These are phyloP conservation scores for Trichoderma pleuroti DNA, from an alignment of 2,329 filamentous ascomycete genomes.

Conservation along the genomic window DNA sequence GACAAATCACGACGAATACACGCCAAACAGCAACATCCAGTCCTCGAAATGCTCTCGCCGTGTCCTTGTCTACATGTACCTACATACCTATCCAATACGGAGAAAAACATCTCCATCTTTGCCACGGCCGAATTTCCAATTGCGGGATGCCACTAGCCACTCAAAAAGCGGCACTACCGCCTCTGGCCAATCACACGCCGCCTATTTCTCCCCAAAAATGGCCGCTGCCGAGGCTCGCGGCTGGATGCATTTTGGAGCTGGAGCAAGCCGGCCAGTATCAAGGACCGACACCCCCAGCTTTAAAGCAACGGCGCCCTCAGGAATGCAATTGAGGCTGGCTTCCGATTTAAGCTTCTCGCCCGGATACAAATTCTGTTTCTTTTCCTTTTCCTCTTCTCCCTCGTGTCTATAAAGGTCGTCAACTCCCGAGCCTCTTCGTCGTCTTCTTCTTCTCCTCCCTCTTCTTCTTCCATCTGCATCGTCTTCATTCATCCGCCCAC, in stretches of 20 bases:
- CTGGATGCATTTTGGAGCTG: neutral
- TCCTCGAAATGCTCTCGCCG: neutral
- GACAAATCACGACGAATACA: neutral
- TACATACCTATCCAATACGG: too few species aligned
- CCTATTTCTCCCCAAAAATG: neutral
- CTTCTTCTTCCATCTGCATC: too few species aligned
- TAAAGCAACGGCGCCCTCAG: neutral
- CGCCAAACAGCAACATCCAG: neutral
- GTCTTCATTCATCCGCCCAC: too few species aligned
- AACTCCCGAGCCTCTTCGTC: neutral
- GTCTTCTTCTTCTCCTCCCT: too few species aligned
- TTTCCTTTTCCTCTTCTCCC: neutral
- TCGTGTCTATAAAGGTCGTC: neutral
- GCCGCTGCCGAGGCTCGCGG: slow-evolving; percentile 13
- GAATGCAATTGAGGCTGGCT: slow-evolving; percentile 3
- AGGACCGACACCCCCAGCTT: neutral
- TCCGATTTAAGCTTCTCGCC: neutral
- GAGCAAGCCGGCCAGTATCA: neutral
- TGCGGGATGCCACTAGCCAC: neutral
- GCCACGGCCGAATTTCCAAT: neutral
- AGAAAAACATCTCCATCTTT: too few species aligned
- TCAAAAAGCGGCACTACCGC: neutral
- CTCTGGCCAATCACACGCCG: neutral
- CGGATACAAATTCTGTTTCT: neutral
- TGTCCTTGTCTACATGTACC: neutral